Evolutionary conservation across 768 basidiomycete genomes (phyloP).

Genomic region (Leccinum subtestaceum): DNA sequence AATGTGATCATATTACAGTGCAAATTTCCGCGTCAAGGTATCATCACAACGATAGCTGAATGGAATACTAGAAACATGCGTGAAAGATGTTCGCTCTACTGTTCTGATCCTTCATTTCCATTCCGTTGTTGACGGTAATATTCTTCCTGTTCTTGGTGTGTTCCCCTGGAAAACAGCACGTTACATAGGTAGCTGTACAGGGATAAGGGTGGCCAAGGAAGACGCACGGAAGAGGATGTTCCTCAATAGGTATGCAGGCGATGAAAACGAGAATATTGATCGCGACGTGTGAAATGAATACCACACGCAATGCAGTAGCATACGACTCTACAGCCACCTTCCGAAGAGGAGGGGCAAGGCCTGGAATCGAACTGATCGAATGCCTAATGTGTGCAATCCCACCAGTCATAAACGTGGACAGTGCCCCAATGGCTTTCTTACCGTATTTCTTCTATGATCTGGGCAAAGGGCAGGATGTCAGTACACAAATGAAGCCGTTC

Average conservation of each 20-base stretch:
- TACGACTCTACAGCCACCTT: slow-evolving; percentile 74
- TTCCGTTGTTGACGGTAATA: slow-evolving; percentile 45
- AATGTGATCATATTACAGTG: slow-evolving; percentile 30
- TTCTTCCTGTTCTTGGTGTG: slow-evolving; percentile 59
- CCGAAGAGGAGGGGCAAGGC: slow-evolving; percentile 50
- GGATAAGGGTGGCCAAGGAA: slow-evolving; percentile 7
- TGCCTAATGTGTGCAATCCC: slow-evolving; percentile 43
- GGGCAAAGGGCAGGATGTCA: slow-evolving; percentile 24
- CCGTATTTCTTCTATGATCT: slow-evolving; percentile 77
- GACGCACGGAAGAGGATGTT: slow-evolving; percentile 54
- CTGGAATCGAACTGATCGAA: slow-evolving; percentile 68
- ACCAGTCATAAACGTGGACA: slow-evolving; percentile 15
- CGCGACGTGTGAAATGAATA: slow-evolving; percentile 77
- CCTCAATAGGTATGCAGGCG: slow-evolving; percentile 72
- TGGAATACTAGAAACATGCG: slow-evolving; percentile 10
- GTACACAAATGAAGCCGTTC: slow-evolving; percentile 16
- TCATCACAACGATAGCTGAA: slow-evolving; percentile 18
- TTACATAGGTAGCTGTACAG: slow-evolving; percentile 18
- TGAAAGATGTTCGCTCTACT: slow-evolving; percentile 13
- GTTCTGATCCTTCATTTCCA: slow-evolving; percentile 13
- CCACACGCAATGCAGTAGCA: slow-evolving; percentile 72
- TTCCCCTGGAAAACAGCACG: slow-evolving; percentile 43
- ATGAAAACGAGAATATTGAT: slow-evolving; percentile 67
- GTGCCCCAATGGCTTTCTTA: slow-evolving; percentile 26
- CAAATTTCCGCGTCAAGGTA: slow-evolving; percentile 27